Conservation (phyloP, 169 alveolate genomes). For the Cryptosporidium tyzzeri region DNA sequence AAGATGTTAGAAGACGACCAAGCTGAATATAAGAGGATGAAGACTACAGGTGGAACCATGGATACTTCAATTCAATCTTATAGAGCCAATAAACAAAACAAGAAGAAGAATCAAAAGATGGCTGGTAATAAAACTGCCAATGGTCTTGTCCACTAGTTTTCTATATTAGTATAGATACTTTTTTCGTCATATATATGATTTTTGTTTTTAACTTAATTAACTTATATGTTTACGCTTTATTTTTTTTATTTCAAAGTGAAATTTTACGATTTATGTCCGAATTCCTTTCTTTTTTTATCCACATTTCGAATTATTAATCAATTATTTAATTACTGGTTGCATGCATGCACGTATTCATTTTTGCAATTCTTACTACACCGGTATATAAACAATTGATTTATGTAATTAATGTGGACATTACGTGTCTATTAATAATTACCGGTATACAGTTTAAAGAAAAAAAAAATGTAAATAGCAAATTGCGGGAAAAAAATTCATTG, state of each 20-base stretch:
- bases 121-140: constrained; percentile 76
- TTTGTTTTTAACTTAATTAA: neutral
- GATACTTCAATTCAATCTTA: constrained; percentile 78
- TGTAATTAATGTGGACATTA: constrained; percentile 3
- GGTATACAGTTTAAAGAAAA: neutral
- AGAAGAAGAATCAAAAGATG: constrained; percentile 73
- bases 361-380: neutral
- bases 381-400: neutral
- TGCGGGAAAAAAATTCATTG: neutral
- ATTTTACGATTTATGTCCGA: neutral
- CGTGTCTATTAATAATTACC: neutral
- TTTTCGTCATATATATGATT: neutral
- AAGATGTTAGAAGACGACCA: constrained; percentile 77
- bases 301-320: too few relatives aligned
- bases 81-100: constrained; percentile 74
- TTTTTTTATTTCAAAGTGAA: neutral
- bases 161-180: neutral
- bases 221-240: neutral
- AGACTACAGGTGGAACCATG: constrained; percentile 80
- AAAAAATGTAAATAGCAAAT: neutral
- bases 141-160: constrained; percentile 39
- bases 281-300: neutral
- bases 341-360: neutral
- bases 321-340: too few relatives aligned
- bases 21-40: constrained; percentile 78